Conservation (phyloP, 495 filamentous ascomycete species). For the Lophiotrema nucula region DNA sequence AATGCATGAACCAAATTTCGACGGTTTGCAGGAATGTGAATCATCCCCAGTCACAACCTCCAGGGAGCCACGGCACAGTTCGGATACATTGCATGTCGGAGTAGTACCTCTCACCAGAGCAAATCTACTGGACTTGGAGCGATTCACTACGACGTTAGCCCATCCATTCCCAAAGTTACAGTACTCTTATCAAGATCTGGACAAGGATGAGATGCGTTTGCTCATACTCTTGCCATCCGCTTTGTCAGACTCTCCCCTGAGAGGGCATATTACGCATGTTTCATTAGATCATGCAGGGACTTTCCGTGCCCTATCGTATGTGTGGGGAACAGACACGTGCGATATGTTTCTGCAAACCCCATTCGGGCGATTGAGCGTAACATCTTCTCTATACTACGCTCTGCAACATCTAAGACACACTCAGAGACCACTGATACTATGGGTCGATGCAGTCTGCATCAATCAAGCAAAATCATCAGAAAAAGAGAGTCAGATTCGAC, state of each 20-base stretch:
- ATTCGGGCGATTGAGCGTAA: neutral
- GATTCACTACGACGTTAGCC: too few species aligned
- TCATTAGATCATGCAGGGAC: neutral
- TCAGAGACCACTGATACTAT: neutral
- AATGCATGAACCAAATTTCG: neutral
- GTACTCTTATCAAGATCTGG: neutral
- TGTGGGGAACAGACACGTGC: neutral
- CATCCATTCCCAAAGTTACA: too few species aligned
- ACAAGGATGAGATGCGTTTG: neutral
- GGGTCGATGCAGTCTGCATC: conserved; percentile 18
- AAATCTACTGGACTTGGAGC: too few species aligned
- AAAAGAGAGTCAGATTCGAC: conserved; percentile 7
- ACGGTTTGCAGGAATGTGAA: neutral
- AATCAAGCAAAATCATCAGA: conserved; percentile 4
- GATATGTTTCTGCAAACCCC: neutral
- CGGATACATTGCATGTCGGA: too few species aligned
- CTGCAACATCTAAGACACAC: conserved; percentile 1
- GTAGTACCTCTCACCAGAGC: too few species aligned
- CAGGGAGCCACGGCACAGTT: too few species aligned
- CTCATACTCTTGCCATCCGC: conserved; percentile 1
- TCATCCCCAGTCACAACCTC: too few species aligned
- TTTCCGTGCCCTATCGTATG: conserved; percentile 8
- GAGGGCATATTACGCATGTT: neutral
- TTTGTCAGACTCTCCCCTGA: neutral
- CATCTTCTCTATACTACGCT: neutral